Evolutionary conservation across 2,329 filamentous ascomycete genomes (phyloP), one percentile per base, ranked within the genome.

Genomic region (Xylaria hypoxylon): DNA sequence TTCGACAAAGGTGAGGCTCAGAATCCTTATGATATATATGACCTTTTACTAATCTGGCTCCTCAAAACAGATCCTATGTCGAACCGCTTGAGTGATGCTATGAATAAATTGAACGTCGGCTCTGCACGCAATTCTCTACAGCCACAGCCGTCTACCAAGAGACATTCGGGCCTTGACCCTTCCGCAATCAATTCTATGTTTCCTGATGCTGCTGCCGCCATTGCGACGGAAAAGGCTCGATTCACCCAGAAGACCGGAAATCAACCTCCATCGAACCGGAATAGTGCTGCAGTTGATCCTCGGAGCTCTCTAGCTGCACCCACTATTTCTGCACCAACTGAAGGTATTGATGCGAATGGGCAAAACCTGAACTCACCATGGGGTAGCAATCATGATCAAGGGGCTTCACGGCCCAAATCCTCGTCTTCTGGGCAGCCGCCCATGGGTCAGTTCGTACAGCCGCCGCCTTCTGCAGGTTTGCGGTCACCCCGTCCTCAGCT

Each of bases 141-240:
- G 44, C 89, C 91, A 62, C 92, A 91, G 56, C 89, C 93, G 13
- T 87, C 90, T 58, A 88, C 90, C 58, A 98, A 97, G 83, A 90
- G 96, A 73, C 96, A 97, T 78, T 98, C 96, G 51, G 94, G 92
- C n/a, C 89, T 99, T 63, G 95, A 98, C 77, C 87, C 93, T 5
- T 93, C 91, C 35, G 96, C 93, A 26, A 97, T 99, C 80, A 97
- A 97, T 80, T 94, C 93, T 75, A 98, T 99, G 96, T 99, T 99
- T 79, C 96, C 96, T 6, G 96, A 99, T 82, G 96, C 96, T 50
- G 96, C 96, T 15, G 95, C 95, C 47, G 96, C 96, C n/a, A 98
- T 99, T 79, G 95, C 95, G 28, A 97, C 96, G 68, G 95, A 99
- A 80, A 97, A 97, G 83, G 95, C 94, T 65, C 96, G 97, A 79